Percentiles rank a stretch among this genome's conserved stretches.
Conservation (phyloP, 805 yeast species). For the Zygosaccharomyces pseudorouxii region DNA sequence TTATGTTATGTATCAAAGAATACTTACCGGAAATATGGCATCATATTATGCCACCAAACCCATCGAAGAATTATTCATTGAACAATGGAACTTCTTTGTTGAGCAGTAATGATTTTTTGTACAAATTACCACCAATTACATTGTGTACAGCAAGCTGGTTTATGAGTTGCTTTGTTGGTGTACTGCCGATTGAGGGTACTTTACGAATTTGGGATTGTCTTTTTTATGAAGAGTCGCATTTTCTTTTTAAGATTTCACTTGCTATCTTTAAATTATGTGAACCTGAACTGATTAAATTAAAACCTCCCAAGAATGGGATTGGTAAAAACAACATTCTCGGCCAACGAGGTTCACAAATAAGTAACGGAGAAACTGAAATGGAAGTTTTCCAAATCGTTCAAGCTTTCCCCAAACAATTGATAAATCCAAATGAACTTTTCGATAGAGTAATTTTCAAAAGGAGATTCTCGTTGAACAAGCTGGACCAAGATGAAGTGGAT, state of each 20-base stretch:
- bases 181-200: constrained; percentile 82
- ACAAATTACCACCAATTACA: constrained; percentile 82
- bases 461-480: constrained; percentile 63
- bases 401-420: constrained; percentile 64
- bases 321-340: constrained; percentile 6
- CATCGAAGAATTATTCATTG: constrained; percentile 18
- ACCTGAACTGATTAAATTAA: constrained; percentile 47
- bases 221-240: constrained; percentile 86
- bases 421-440: constrained; percentile 66
- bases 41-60: constrained; percentile 34
- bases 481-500: constrained; percentile 77
- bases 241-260: constrained; percentile 75
- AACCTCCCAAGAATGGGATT: constrained; percentile 8
- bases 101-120: constrained; percentile 46
- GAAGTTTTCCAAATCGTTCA: constrained; percentile 83
- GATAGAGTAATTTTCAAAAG: constrained; percentile 68
- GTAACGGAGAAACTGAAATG: constrained; percentile 43
- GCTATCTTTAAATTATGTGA: constrained; percentile 75
- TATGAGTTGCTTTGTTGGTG: constrained; percentile 93
- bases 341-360: constrained; percentile 7
- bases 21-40: constrained; percentile 80
- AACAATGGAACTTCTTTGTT: constrained; percentile 15
- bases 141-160: constrained; percentile 97
- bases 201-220: constrained; percentile 92
- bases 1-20: constrained; percentile 81